These are phyloP conservation scores for Diaporthe ampelina DNA, from an alignment of 2,329 filamentous ascomycete species.

Conservation along the genomic window DNA sequence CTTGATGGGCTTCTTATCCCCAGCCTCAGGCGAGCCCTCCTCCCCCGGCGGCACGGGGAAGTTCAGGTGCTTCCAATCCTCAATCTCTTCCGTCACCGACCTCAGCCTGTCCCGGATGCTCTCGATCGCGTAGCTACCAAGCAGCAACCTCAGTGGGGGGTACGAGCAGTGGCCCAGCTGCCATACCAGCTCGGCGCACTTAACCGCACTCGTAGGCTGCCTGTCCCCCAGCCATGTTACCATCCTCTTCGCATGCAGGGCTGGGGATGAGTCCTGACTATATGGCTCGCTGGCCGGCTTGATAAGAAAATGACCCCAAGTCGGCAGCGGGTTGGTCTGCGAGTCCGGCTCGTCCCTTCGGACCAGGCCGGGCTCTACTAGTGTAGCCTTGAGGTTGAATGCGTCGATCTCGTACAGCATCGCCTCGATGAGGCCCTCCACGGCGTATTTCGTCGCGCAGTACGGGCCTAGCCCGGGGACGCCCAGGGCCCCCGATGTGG, in stretches of 20 bases:
- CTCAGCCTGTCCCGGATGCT: conserved; percentile 91
- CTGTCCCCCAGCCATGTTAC: conserved; percentile 94
- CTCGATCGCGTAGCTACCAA: conserved; percentile 95
- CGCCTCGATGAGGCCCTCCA: conserved; percentile 94
- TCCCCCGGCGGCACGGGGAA: conserved; percentile 66
- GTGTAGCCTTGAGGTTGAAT: conserved; percentile 93
- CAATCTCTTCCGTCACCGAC: conserved; percentile 93
- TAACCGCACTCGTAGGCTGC: conserved; percentile 92
- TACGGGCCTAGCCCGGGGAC: conserved; percentile 94
- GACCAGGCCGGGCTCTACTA: conserved; percentile 92
- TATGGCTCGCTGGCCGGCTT: conserved; percentile 89
- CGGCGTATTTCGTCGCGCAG: conserved; percentile 96
- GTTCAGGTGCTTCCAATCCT: conserved; percentile 91
- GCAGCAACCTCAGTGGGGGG: conserved; percentile 86
- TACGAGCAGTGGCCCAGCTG: conserved; percentile 95
- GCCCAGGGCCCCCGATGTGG: conserved; percentile 90
- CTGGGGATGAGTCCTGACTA: conserved; percentile 80
- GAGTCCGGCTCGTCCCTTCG: conserved; percentile 83
- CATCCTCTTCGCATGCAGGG: conserved; percentile 90
- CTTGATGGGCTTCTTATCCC: conserved; percentile 50
- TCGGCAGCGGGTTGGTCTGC: conserved; percentile 72
- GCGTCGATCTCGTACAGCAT: conserved; percentile 95
- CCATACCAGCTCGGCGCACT: conserved; percentile 95
- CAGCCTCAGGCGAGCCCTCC: conserved; percentile 41
- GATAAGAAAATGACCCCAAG: conserved; percentile 93